Conservation (phyloP, 2,329 filamentous ascomycete genomes). For the Apiospora malaysiana region DNA sequence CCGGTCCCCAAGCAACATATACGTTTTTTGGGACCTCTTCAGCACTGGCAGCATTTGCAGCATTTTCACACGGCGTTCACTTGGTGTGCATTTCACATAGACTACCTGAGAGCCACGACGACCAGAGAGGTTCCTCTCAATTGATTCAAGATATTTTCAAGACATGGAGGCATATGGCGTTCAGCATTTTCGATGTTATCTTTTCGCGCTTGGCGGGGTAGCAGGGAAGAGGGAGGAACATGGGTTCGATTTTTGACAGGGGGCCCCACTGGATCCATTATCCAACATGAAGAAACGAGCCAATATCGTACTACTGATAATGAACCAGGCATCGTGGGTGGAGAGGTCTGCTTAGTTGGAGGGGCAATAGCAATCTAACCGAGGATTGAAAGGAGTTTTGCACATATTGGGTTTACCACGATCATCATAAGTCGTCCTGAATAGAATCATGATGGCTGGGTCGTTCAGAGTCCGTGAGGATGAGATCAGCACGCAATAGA, state of each 20-base stretch:
- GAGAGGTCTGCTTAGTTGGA: background rate
- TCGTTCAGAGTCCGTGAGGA: background rate
- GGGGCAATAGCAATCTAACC: constrained; percentile 13
- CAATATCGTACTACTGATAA: constrained; percentile 12
- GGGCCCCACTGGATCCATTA: constrained; percentile 6
- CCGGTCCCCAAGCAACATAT: background rate
- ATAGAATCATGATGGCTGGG: constrained; percentile 7
- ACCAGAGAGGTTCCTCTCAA: background rate
- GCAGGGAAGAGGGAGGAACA: background rate
- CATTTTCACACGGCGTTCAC: constrained; percentile 5
- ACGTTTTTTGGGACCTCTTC: background rate
- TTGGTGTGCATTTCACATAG: background rate
- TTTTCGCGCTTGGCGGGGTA: constrained; percentile 3
- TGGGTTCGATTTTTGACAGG: constrained; percentile 6
- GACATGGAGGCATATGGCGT: background rate
- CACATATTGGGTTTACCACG: background rate
- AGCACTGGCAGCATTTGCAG: constrained; percentile 12
- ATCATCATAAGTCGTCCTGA: constrained; percentile 10
- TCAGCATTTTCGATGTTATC: constrained; percentile 13
- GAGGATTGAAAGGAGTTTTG: constrained; percentile 7
- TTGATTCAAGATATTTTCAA: background rate
- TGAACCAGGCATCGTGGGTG: background rate
- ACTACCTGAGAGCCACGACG: background rate
- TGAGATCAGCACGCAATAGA: background rate
- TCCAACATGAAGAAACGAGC: background rate